phyloP scores from a whole-genome alignment of 2,329 filamentous ascomycete species.

The Sclerotinia glacialis region DNA sequence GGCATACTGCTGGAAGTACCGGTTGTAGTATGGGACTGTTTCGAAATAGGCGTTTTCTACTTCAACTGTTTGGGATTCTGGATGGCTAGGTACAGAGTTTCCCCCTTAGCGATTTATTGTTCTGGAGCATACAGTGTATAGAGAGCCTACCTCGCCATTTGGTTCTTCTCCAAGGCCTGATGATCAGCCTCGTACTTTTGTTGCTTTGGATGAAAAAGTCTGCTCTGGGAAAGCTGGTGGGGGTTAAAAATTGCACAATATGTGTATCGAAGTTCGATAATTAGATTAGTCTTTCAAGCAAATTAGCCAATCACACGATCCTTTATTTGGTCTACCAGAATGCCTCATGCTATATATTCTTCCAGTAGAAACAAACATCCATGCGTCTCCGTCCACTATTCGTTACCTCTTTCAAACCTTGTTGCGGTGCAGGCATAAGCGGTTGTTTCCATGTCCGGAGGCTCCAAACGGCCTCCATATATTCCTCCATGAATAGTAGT shows the following conservation, averaged over 20 bases:
- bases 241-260: neutral
- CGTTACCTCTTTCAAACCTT: neutral
- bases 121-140: neutral
- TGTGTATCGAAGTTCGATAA: neutral
- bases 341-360: neutral
- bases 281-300: neutral
- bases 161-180: neutral
- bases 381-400: constrained; percentile 4
- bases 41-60: constrained; percentile 59
- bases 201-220: neutral
- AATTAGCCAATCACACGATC: constrained; percentile 9
- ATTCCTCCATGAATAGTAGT: constrained; percentile 3
- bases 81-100: constrained; percentile 10
- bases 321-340: neutral
- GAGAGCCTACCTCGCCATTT: constrained; percentile 15
- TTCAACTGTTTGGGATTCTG: constrained; percentile 35
- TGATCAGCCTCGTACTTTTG: neutral
- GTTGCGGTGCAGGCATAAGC: neutral
- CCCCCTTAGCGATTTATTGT: neutral
- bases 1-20: constrained; percentile 66
- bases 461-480: neutral
- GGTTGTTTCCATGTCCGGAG: neutral
- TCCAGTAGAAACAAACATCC: neutral
- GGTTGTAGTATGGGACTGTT: constrained; percentile 58
- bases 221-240: neutral